Conservation (phyloP, 352 stramenopile species). For the Globisporangium polare region DNA sequence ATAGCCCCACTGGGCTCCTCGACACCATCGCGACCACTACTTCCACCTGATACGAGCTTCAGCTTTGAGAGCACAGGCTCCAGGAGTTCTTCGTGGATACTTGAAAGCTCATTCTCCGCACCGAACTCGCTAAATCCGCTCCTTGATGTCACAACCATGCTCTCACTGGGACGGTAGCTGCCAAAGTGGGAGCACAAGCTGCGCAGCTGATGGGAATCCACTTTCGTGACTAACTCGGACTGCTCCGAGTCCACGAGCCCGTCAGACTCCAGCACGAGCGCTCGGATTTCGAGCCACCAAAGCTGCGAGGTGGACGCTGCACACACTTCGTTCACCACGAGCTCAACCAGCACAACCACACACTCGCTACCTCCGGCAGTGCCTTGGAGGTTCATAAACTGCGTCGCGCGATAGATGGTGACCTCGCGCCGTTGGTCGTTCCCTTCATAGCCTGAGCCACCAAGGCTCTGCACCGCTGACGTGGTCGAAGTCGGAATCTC, state of each 20-base stretch:
- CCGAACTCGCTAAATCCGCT: not conserved
- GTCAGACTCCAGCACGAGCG: slow-evolving; percentile 20
- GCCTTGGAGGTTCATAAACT: slow-evolving; percentile 19
- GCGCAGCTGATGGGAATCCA: slow-evolving; percentile 39
- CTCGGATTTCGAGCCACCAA: slow-evolving; percentile 66
- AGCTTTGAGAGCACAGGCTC: slow-evolving; percentile 36
- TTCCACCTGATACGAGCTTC: slow-evolving; percentile 13
- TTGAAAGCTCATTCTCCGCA: slow-evolving; percentile 29
- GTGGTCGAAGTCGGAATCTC: slow-evolving; percentile 20
- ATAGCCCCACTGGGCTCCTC: not conserved
- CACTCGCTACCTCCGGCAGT: not conserved
- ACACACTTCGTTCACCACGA: slow-evolving; percentile 56
- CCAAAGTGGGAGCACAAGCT: slow-evolving; percentile 33
- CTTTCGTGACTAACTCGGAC: slow-evolving; percentile 14
- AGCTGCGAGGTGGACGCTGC: slow-evolving; percentile 38
- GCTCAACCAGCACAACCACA: slow-evolving; percentile 23
- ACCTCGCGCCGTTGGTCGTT: slow-evolving; percentile 23
- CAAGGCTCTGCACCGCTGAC: slow-evolving; percentile 1
- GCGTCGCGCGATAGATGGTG: slow-evolving; percentile 49
- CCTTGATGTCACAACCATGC: slow-evolving; percentile 5
- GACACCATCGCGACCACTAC: not conserved
- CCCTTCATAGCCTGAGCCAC: not conserved
- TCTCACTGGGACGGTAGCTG: slow-evolving; percentile 53
- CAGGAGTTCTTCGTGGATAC: slow-evolving; percentile 52
- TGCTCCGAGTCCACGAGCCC: not conserved